Evolutionary conservation across 1,139 yeast species (phyloP).

Genomic region (Pichia sp.): DNA sequence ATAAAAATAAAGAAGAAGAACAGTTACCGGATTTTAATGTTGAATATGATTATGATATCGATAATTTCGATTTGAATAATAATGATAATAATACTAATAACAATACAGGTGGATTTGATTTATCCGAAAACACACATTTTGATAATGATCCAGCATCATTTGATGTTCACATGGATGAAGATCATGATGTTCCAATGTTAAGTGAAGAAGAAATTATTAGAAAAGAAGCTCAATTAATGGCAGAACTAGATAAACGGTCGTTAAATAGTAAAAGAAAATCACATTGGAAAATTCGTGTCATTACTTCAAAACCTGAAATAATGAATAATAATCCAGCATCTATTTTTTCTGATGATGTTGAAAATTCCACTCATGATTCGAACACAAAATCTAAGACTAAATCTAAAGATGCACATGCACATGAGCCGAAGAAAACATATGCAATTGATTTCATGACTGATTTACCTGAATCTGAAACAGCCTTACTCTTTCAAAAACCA

Average conservation of each 20-base stretch:
- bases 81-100: constrained; percentile 18
- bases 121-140: constrained; percentile 17
- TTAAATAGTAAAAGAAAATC: not conserved
- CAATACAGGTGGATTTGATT: constrained; percentile 3
- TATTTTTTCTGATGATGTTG: not conserved
- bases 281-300: constrained; percentile 12
- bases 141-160: not conserved
- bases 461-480: constrained; percentile 35
- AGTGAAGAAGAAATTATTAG: not conserved
- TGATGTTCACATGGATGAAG: constrained; percentile 1
- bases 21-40: constrained; percentile 5
- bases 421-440: not conserved
- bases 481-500: constrained; percentile 46
- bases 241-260: constrained; percentile 7
- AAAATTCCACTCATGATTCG: not conserved
- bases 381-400: not conserved
- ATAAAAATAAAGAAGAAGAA: not conserved
- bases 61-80: constrained; percentile 11
- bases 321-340: not conserved
- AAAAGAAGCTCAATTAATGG: constrained; percentile 15
- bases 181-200: not conserved
- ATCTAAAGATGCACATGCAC: not conserved
- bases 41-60: constrained; percentile 16
- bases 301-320: not conserved
- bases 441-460: constrained; percentile 41